phyloP scores from a whole-genome alignment of 2,329 filamentous ascomycete genomes.

The Alternaria arbusti region DNA sequence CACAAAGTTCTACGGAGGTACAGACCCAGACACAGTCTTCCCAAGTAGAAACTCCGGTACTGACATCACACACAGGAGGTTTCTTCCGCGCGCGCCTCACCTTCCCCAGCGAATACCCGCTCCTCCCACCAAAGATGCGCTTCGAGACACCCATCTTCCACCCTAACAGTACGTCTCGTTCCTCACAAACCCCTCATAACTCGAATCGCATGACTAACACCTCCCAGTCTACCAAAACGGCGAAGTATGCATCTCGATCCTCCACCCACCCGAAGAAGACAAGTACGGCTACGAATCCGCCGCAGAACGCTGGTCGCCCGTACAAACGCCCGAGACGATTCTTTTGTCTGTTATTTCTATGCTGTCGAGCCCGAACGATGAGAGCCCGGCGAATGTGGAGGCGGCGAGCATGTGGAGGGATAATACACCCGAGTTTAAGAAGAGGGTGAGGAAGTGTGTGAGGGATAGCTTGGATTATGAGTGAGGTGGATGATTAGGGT shows the following conservation, averaged over 20 bases:
- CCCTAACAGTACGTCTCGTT: constrained; percentile 76
- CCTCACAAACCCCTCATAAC: neutral
- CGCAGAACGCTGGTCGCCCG: constrained; percentile 93
- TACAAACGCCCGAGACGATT: constrained; percentile 98
- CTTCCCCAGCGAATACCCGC: constrained; percentile 96
- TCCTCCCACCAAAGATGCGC: constrained; percentile 94
- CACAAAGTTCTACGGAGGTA: constrained; percentile 91
- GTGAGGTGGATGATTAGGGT: constrained; percentile 8
- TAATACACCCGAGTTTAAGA: constrained; percentile 80
- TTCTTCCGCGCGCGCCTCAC: constrained; percentile 94
- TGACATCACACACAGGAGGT: constrained; percentile 63
- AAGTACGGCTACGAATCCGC: constrained; percentile 98
- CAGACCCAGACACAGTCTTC: too few relatives aligned
- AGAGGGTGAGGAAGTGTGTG: constrained; percentile 82
- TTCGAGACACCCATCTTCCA: constrained; percentile 96
- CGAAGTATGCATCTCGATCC: constrained; percentile 96
- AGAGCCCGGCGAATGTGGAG: constrained; percentile 95
- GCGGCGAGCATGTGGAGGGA: constrained; percentile 97
- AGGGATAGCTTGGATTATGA: constrained; percentile 56
- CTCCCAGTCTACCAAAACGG: constrained; percentile 83
- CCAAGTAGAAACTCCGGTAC: neutral
- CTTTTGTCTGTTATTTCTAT: constrained; percentile 97
- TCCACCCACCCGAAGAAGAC: constrained; percentile 94
- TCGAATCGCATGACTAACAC: constrained; percentile 2
- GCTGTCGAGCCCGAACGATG: constrained; percentile 96